Percentiles rank a stretch among this genome's conserved stretches.
These are phyloP conservation scores for Aspergillus egyptiacus DNA, from an alignment of 495 filamentous ascomycete genomes.

Conservation along the genomic window DNA sequence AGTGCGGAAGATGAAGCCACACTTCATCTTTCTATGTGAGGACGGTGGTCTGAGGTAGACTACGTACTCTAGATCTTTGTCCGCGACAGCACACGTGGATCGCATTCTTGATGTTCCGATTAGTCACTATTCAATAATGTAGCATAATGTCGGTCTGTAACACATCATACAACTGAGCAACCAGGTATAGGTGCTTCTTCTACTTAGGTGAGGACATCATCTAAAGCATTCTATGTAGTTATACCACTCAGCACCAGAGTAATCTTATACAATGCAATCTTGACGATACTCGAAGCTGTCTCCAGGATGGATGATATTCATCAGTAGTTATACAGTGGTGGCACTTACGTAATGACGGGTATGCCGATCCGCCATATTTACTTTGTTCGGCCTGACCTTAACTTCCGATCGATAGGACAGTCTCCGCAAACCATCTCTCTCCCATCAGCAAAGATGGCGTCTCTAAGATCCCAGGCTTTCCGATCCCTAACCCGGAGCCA, in stretches of 20 bases:
- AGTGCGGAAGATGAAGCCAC: not conserved
- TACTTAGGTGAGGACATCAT: too few relatives aligned
- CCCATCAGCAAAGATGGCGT: conserved; percentile 26
- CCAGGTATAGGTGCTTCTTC: not conserved
- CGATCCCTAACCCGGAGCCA: conserved; percentile 26
- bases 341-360: not conserved
- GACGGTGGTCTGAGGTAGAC: conserved; percentile 4
- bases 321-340: too few relatives aligned
- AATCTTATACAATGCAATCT: too few relatives aligned
- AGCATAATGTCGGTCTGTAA: too few relatives aligned
- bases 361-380: conserved; percentile 1
- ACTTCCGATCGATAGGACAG: not conserved
- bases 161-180: too few relatives aligned
- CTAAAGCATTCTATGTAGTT: too few relatives aligned
- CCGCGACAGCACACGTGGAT: conserved; percentile 9
- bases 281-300: too few relatives aligned
- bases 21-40: conserved; percentile 10
- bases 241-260: too few relatives aligned
- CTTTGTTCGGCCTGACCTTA: not conserved
- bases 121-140: conserved; percentile 10
- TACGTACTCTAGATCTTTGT: not conserved
- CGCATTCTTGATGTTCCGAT: conserved; percentile 2
- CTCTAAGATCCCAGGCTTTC: conserved; percentile 28
- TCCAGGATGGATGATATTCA: not conserved
- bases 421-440: conserved; percentile 5